Evolutionary conservation across 768 basidiomycete genomes (phyloP), one percentile per base, ranked within the genome.

Genomic region (Trametes elegans): DNA sequence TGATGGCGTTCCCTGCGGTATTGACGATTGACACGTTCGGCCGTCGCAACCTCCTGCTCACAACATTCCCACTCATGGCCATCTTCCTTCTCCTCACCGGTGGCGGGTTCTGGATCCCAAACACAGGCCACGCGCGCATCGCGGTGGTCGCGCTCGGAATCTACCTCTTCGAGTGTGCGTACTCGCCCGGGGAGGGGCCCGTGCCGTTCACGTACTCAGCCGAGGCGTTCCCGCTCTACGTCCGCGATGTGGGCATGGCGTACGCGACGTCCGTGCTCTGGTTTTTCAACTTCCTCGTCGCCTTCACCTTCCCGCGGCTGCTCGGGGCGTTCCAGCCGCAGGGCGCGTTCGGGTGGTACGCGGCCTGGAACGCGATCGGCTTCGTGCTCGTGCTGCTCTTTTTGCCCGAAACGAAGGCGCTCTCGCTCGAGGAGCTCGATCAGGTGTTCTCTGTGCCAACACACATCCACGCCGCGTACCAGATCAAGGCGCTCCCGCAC

Each of bases 151-250:
- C 80, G 5, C 55, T 83, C 2, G 79, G 81, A n/a, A 78, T 83
- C 53, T 85, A 81, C 65, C 75, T 83, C 3, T 87, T 79, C 61
- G 75, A 74, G 2, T 73, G 84, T 52, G 86, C 85, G 68, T 91
- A 92, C 68, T 88, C 87, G 0, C 88, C 88, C 1, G 90, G 90
- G 57, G 91, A 92, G 74, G 93, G 93, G 0, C 93, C 93, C 6
- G 92, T 94, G 7, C 93, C 93, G 0, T 94, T 87, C 69, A 86
- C 89, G 0, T 95, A 94, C 67, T 93, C 90, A 3, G 93, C 93
- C 3, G 93, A 95, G 70, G 92, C 88, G 11, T 96, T 90, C 80
- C 93, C 92, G 6, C 76, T 95, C 34, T 85, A 86, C 28, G 81
- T 88, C 56, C 76, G 90, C 63, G 88, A 90, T 62, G 77, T 88